Conservation (phyloP, 108 stramenopile species). For the Cyclostephanos invisitatus region DNA sequence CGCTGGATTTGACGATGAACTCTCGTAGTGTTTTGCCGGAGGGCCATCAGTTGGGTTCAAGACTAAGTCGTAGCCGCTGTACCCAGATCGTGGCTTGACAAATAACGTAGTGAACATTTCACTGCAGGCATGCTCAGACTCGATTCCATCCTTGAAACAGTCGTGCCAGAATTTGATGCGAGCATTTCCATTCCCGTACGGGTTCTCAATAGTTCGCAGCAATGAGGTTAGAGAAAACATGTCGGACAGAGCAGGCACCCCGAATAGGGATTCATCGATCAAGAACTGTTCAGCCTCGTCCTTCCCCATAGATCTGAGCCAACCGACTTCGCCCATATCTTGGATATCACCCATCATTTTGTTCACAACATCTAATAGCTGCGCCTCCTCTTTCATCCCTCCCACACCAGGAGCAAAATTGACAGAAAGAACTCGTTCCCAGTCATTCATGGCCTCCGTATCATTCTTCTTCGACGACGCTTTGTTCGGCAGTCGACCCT, state of each 20-base stretch:
- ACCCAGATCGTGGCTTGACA: conserved; percentile 39
- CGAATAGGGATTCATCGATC: conserved; percentile 17
- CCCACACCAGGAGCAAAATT: conserved; percentile 44
- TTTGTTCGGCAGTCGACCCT: conserved; percentile 1
- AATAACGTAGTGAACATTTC: conserved; percentile 48
- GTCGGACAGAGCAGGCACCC: conserved; percentile 37
- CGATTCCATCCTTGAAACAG: conserved; percentile 35
- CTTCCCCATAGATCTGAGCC: conserved; percentile 8
- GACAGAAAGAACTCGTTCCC: conserved; percentile 45
- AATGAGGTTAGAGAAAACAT: conserved; percentile 43
- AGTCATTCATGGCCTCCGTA: conserved; percentile 31
- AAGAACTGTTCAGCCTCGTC: conserved; percentile 10
- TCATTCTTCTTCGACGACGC: conserved; percentile 15
- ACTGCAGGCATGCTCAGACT: conserved; percentile 45
- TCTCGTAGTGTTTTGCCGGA: conserved; percentile 39
- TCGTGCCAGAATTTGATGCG: conserved; percentile 41
- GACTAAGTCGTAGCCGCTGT: conserved; percentile 41
- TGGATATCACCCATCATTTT: conserved; percentile 49
- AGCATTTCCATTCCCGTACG: conserved; percentile 4
- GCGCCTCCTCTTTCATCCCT: conserved; percentile 44
- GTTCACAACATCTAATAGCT: conserved; percentile 37
- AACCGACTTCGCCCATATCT: conserved; percentile 51
- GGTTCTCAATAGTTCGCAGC: neutral
- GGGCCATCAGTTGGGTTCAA: conserved; percentile 49
- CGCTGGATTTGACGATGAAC: conserved; percentile 47